Conservation (phyloP, 2,329 filamentous ascomycete genomes). For the Pseudogymnoascus sp. region DNA sequence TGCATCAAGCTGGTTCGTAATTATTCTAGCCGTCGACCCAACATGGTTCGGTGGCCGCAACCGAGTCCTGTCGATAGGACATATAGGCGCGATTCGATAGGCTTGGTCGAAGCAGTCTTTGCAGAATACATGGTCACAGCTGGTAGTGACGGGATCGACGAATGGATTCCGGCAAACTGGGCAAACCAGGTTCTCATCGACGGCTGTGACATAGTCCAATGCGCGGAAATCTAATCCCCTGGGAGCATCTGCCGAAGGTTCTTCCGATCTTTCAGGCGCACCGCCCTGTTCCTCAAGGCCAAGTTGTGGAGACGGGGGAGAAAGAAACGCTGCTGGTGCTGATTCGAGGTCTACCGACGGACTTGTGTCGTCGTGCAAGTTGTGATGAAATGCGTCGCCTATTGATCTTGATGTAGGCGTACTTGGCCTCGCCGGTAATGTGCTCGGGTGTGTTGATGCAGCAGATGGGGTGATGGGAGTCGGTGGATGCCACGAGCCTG, state of each 20-base stretch:
- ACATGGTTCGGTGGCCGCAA: constrained; percentile 31
- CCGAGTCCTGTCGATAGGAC: constrained; percentile 51
- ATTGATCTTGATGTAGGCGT: background rate
- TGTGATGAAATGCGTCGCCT: background rate
- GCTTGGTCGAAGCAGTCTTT: constrained; percentile 46
- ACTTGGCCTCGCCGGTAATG: constrained; percentile 2
- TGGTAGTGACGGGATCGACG: constrained; percentile 52
- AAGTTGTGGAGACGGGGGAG: background rate
- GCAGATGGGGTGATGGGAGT: background rate
- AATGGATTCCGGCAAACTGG: constrained; percentile 52
- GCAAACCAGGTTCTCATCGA: constrained; percentile 34
- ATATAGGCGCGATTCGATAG: constrained; percentile 36
- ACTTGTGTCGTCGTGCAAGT: background rate
- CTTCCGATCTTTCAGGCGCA: background rate
- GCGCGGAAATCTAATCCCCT: constrained; percentile 26
- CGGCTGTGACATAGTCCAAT: constrained; percentile 29
- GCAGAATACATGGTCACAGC: constrained; percentile 60
- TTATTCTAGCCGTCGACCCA: constrained; percentile 34
- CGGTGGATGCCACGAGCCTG: background rate
- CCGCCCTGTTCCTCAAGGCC: background rate
- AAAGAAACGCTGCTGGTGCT: background rate
- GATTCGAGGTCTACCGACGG: background rate
- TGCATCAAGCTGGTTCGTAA: constrained; percentile 54
- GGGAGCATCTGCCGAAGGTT: background rate
- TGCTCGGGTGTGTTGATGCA: background rate